Base-by-base conservation (phyloP, 257 asterid genomes). In the Solanum okadae region DNA sequence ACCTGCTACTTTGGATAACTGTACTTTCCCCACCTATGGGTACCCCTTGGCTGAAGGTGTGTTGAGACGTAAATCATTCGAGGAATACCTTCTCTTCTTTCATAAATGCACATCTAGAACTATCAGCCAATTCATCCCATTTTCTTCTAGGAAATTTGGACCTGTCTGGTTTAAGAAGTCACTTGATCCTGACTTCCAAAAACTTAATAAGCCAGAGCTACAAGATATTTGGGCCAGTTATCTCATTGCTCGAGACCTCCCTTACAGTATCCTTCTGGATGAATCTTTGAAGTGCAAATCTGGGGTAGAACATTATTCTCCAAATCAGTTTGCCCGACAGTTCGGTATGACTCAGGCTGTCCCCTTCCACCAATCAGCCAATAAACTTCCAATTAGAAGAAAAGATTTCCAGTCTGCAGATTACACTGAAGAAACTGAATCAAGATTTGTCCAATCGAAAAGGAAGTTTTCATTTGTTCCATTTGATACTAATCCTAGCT, bases 321-420 rank as follows among this genome's bases (percentile, higher is more conserved):
- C 88, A 5, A 46, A 86, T 75, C 88, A 72, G 49, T 71, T 86
- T 72, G 88, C 88, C 25, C 84, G 84, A 73, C 84, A 72, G 56
- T 86, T 72, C 13, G 88, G 88, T 29, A 40, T 72, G 88, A 86
- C 84, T 29, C 84, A 72, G 59, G 88, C 88, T 6, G 34, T 86
- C 72, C 88, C 88, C 10, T 70, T 72, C 40, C 84, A 35, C 73
- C 73, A 37, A 20, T 31, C 22, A 31, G 49, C 86, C 44, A 18
- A 56, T 35, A 8, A 44, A 42, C 71, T 65, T 65, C 31, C 65
- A 4, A 44, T 29, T 59, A 49, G 42, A 44, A 25, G 76, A 52
- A 37, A 65, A 65, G 31, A 65, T 65, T 65, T 23, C 71, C 7
- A 63, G 15, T 63, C 29, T 63, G 71, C 27, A 63, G 29, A 10